A percentile compares a stretch with the other conserved stretches of the same genome.
Conservation (phyloP, 2,329 filamentous ascomycete species). For the Cercospora sp. region DNA sequence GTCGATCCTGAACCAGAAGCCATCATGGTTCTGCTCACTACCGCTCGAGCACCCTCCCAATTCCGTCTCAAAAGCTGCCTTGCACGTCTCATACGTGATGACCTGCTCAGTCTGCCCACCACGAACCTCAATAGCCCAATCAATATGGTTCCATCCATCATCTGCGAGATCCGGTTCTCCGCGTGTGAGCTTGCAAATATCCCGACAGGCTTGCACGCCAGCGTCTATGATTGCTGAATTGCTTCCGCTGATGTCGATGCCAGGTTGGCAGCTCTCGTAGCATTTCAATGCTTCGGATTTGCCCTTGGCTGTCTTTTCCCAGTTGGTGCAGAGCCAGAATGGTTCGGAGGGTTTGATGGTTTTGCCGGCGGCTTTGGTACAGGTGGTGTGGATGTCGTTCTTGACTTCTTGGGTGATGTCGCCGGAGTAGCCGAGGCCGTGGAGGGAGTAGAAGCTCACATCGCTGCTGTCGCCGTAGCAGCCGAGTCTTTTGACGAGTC, state of each 20-base stretch:
- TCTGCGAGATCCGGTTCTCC: background rate
- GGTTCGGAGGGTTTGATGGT: background rate
- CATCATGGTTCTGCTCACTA: background rate
- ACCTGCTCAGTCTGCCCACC: background rate
- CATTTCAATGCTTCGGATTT: background rate
- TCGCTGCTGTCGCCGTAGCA: background rate
- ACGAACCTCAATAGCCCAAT: background rate
- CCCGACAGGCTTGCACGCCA: background rate
- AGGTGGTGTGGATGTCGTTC: background rate
- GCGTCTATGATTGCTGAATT: background rate
- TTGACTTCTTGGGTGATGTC: background rate
- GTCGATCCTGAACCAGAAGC: conserved; percentile 3
- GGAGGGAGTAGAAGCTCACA: background rate
- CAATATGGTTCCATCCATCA: background rate
- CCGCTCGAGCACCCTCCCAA: background rate
- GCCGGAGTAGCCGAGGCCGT: background rate
- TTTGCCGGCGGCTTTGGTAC: background rate
- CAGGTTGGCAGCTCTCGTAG: background rate
- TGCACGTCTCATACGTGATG: background rate
- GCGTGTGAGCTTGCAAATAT: background rate
- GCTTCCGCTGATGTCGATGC: background rate
- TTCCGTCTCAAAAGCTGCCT: conserved; percentile 1
- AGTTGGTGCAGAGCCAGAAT: background rate
- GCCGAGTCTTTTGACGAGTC: background rate
- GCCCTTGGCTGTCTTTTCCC: background rate